These are phyloP conservation scores for Daldinia vernicosa DNA, from an alignment of 495 filamentous ascomycete genomes.

Conservation along the genomic window DNA sequence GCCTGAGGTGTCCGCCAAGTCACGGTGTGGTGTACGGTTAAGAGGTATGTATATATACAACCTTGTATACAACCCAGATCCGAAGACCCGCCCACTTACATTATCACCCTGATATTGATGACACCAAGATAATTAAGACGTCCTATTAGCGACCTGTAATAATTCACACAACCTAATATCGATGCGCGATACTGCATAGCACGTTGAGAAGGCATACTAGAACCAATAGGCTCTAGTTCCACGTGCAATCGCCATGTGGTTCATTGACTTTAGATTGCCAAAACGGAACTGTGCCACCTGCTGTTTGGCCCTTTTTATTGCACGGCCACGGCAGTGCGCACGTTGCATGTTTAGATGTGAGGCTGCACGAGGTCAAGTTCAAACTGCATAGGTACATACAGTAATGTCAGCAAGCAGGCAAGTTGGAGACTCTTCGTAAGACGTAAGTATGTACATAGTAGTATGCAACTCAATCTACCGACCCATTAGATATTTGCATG, in stretches of 20 bases:
- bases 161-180: constrained; percentile 31
- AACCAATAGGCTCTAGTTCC: constrained; percentile 39
- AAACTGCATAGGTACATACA: constrained; percentile 11
- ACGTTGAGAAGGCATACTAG: constrained; percentile 21
- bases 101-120: constrained; percentile 25
- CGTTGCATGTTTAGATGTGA: constrained; percentile 30
- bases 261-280: constrained; percentile 34
- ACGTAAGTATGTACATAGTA: too few relatives aligned
- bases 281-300: constrained; percentile 34
- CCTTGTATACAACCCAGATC: constrained; percentile 23
- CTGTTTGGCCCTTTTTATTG: constrained; percentile 27
- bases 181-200: constrained; percentile 38
- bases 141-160: constrained; percentile 26
- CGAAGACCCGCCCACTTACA: constrained; percentile 29
- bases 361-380: constrained; percentile 35
- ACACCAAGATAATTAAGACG: constrained; percentile 17
- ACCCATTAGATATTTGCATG: constrained; percentile 7
- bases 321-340: constrained; percentile 34
- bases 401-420: constrained; percentile 35
- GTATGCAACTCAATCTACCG: constrained; percentile 30
- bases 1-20: background rate
- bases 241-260: constrained; percentile 43
- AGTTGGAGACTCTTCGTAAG: constrained; percentile 38
- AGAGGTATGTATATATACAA: constrained; percentile 3
- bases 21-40: constrained; percentile 15